These are phyloP conservation scores for Talaromyces marneffei DNA, from an alignment of 2,329 filamentous ascomycete species.

Conservation along the genomic window DNA sequence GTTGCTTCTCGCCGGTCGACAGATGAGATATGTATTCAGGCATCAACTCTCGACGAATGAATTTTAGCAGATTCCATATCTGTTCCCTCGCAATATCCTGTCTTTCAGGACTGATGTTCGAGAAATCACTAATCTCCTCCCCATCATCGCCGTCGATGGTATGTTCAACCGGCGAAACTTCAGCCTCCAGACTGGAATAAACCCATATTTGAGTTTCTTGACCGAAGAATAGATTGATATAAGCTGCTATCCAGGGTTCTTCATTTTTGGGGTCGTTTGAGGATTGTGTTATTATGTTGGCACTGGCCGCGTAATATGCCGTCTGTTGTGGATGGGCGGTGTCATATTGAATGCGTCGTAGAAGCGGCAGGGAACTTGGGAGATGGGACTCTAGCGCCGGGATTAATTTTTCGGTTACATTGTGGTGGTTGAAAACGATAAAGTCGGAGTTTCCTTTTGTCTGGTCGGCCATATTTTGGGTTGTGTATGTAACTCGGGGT, in stretches of 20 bases:
- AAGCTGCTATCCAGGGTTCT: slow-evolving; percentile 36
- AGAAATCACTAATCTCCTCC: slow-evolving; percentile 17
- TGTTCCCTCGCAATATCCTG: slow-evolving; percentile 22
- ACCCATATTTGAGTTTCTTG: slow-evolving; percentile 39
- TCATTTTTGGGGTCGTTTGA: not conserved
- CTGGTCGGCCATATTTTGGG: not conserved
- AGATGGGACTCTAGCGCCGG: slow-evolving; percentile 30
- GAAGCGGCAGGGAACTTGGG: slow-evolving; percentile 33
- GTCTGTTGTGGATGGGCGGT: slow-evolving; percentile 27
- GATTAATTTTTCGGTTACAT: slow-evolving; percentile 16
- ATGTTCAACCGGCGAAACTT: slow-evolving; percentile 9
- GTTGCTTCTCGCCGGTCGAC: not conserved
- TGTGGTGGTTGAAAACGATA: slow-evolving; percentile 10
- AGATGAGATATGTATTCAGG: slow-evolving; percentile 24
- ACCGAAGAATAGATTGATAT: slow-evolving; percentile 35
- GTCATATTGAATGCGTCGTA: slow-evolving; percentile 37
- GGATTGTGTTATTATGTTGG: slow-evolving; percentile 10
- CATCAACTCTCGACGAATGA: slow-evolving; percentile 23
- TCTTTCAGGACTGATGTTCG: slow-evolving; percentile 2
- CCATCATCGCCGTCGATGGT: slow-evolving; percentile 1
- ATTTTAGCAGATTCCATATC: slow-evolving; percentile 24
- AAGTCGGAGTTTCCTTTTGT: not conserved
- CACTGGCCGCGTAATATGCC: slow-evolving; percentile 29
- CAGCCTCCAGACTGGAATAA: slow-evolving; percentile 37
- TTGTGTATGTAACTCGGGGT: too few species aligned